Conservation (phyloP, 345 rosid species). For the Limnanthes douglasii region DNA sequence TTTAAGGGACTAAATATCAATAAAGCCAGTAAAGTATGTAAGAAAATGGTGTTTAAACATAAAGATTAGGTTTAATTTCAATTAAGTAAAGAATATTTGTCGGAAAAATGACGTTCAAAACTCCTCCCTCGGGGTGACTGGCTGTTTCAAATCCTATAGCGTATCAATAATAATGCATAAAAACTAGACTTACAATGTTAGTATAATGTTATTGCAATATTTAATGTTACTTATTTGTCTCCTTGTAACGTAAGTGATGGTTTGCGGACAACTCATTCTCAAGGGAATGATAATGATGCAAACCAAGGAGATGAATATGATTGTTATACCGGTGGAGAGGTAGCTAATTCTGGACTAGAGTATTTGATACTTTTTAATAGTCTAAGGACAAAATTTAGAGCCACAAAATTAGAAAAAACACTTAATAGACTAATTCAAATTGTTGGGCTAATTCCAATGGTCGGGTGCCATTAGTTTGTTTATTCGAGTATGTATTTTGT, state of each 20-base stretch:
- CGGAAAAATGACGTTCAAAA: not conserved
- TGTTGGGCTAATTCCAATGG: too few relatives aligned
- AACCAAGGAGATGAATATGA: too few relatives aligned
- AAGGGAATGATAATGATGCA: not conserved
- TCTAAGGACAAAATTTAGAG: too few relatives aligned
- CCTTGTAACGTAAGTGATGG: not conserved
- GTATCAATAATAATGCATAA: not conserved
- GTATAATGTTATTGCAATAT: not conserved
- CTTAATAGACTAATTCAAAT: too few relatives aligned
- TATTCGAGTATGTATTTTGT: too few relatives aligned
- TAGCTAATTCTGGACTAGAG: too few relatives aligned
- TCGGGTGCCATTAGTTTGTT: too few relatives aligned
- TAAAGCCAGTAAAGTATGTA: not conserved
- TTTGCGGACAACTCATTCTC: not conserved
- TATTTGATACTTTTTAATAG: too few relatives aligned
- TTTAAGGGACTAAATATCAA: not conserved
- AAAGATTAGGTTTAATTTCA: not conserved
- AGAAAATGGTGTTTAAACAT: not conserved
- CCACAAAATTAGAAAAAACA: too few relatives aligned
- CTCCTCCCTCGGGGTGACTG: not conserved
- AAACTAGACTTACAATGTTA: not conserved
- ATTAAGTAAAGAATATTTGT: not conserved
- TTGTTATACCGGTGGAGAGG: too few relatives aligned
- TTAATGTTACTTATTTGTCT: not conserved
- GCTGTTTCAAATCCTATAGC: not conserved